Conservation (phyloP, 1,139 yeast species). For the Magnusiomyces clavatus region DNA sequence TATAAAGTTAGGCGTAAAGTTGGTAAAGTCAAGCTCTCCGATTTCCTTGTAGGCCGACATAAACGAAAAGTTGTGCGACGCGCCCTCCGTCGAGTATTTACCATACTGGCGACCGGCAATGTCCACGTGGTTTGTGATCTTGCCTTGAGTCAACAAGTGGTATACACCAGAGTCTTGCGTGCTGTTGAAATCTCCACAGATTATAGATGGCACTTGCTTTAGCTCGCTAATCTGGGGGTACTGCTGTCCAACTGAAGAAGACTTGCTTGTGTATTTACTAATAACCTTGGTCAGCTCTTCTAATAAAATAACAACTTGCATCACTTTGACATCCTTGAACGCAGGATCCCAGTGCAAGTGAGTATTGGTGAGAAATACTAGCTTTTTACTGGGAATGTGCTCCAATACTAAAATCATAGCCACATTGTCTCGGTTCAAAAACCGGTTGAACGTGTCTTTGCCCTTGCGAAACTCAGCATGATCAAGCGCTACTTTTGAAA, state of each 20-base stretch:
- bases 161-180: conserved; percentile 84
- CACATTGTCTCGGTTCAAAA: conserved; percentile 91
- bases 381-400: conserved; percentile 58
- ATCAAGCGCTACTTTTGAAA: conserved; percentile 79
- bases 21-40: conserved; percentile 91
- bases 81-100: conserved; percentile 81
- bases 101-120: conserved; percentile 87
- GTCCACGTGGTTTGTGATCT: conserved; percentile 62
- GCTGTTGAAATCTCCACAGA: conserved; percentile 96
- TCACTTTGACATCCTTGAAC: conserved; percentile 90
- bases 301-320: conserved; percentile 85
- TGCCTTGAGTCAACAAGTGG: conserved; percentile 75
- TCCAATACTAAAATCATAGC: conserved; percentile 77
- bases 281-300: conserved; percentile 72
- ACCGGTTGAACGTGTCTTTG: conserved; percentile 89
- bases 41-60: conserved; percentile 78
- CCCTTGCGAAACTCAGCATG: conserved; percentile 87
- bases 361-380: conserved; percentile 67
- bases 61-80: conserved; percentile 70
- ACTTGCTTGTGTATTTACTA: conserved; percentile 43
- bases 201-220: conserved; percentile 62
- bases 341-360: conserved; percentile 99
- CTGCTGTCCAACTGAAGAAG: conserved; percentile 27
- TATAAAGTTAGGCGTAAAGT: conserved; percentile 87
- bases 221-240: conserved; percentile 41